phyloP scores from a whole-genome alignment of 2,329 filamentous ascomycete species.

The Zopfia rhizophila region DNA sequence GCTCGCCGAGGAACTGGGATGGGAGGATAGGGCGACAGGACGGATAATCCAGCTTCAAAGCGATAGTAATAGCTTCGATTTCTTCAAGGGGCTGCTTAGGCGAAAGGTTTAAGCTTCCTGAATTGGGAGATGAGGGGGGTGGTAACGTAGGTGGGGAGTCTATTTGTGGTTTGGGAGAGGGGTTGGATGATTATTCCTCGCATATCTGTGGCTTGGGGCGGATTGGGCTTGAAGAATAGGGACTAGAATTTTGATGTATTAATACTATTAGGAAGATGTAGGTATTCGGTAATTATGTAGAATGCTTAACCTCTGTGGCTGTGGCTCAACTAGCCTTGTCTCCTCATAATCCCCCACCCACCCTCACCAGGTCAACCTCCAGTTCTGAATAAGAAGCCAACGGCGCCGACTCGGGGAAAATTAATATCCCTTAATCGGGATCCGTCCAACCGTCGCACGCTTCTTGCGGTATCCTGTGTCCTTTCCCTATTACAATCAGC shows the following conservation, averaged over 20 bases:
- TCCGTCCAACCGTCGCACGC: slow-evolving; percentile 7
- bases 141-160: not conserved
- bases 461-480: slow-evolving; percentile 5
- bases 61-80: slow-evolving; percentile 98
- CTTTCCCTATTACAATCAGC: slow-evolving; percentile 5
- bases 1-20: slow-evolving; percentile 82
- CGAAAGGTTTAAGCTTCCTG: slow-evolving; percentile 73
- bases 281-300: too few species aligned
- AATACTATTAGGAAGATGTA: slow-evolving; percentile 7
- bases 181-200: not conserved
- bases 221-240: not conserved
- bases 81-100: slow-evolving; percentile 87
- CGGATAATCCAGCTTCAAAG: slow-evolving; percentile 87
- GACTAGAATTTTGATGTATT: not conserved
- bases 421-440: slow-evolving; percentile 4
- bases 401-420: too few species aligned
- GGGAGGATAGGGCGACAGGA: slow-evolving; percentile 77
- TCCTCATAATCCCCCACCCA: not conserved
- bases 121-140: not conserved
- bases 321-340: not conserved
- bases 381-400: too few species aligned
- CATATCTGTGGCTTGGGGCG: not conserved
- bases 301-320: not conserved
- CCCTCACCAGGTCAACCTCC: too few species aligned
- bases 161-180: not conserved